Evolutionary conservation across 2,329 filamentous ascomycete genomes (phyloP), one percentile per base, ranked within the genome.

Genomic region (Aspergillus sp.): DNA sequence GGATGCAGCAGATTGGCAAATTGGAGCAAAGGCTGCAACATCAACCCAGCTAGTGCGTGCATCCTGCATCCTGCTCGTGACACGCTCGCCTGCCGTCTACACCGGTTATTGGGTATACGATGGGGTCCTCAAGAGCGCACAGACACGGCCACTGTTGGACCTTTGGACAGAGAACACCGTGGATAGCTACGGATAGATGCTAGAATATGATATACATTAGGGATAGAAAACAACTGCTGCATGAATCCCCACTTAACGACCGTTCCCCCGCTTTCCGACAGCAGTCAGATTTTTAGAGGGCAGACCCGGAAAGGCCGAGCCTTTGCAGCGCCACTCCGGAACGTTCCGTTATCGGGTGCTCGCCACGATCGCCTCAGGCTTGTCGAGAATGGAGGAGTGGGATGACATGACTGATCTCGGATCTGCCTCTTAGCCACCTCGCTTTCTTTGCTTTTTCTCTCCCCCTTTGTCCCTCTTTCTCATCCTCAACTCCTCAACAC

Each of bases 301-400:
- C 34, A 37, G 12, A n/a, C 12, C 34, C 34, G 34, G 34, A 37
- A 7, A 37, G 5, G 34, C 34, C 34, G 34, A 37, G 27, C 27
- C 12, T 27, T 47, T 20, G 22, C 7, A n/a, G 33, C 39, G 40
- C 59, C 58, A 61, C 60, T 52, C 61, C 58, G 63, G 61, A 52
- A 51, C 54, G 53, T 62, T 65, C 63, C 61, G 61, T 54, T 51
- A 37, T 45, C 47, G 46, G 54, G 30, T 27, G 20, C 15, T 39
- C 40, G 54, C 54, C 54, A 50, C 40, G 40, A 49, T 48, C 37
- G 20, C 22, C 33, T 30, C 27, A 30, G 24, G 24, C n/a, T 19
- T 39, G 17, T 13, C 37, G 19, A 13, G 19, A 34, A 39, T 42
- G 24, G n/a, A n/a, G 33, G 7, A 34, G 24, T 24, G 34, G 8